Base-by-base conservation (phyloP, 257 asterid genomes). In the Gentiana dahurica region DNA sequence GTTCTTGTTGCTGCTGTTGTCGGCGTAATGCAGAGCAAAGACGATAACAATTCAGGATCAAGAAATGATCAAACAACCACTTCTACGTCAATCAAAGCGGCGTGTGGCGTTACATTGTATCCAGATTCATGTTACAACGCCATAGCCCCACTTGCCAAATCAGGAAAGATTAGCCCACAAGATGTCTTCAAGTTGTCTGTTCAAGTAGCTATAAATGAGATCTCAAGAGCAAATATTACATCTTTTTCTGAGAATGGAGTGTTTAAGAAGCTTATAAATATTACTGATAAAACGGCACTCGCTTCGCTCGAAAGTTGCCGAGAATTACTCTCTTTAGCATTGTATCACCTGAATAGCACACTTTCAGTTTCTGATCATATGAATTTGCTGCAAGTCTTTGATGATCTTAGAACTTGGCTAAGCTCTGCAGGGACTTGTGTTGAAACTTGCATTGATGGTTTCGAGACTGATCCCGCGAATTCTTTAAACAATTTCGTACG, bases 381-480 rank as follows among this genome's bases (percentile, higher is more conserved):
- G 52, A 69, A 75, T 0, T 32, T 77, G 44, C 12, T 48, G 1
- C 71, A 75, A 11, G 74, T 65, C 4, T 66, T 83, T 0, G 75
- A 57, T 10, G 95, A 86, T 68, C 49, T 89, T 49, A 53, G 68
- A 33, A 89, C 95, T 0, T 89, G 97, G 97, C 62, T 89, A 46
- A 89, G 95, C 53, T 77, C 97, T 3, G 85, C 97, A 0, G 87
- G 79, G 34, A 83, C 97, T 6, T 83, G 71, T 54, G 94, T 75
- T 49, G 75, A 83, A 15, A 86, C 97, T 3, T 89, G 97, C 75
- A 53, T 83, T 0, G 95, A 83, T 34, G 88, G 77, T 2, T 39
- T 89, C 15, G 72, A 61, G 4, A 54, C 33, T 33, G 64, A 57
- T 2, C 54, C 76, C 1, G 33, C 37, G 0, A 63, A n/a, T 39